phyloP scores from a whole-genome alignment of 2,329 filamentous ascomycete genomes.

The Nigrospora osmanthi region DNA sequence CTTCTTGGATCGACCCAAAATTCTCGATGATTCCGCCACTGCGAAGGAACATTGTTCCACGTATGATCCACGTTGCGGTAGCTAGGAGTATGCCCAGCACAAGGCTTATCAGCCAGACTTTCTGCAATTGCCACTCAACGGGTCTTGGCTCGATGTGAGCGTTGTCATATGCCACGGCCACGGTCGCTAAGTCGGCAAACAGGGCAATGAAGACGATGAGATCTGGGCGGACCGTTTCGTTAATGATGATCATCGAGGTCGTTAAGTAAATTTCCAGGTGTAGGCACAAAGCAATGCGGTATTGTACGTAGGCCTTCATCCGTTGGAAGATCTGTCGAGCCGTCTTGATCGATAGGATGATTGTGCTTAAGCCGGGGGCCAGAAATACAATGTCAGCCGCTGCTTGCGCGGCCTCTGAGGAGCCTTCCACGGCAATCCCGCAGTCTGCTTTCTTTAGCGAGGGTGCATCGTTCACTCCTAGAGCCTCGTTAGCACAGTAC shows the following conservation, averaged over 20 bases:
- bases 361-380: conserved; percentile 58
- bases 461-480: conserved; percentile 57
- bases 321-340: conserved; percentile 63
- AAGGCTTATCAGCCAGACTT: conserved; percentile 66
- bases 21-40: conserved; percentile 67
- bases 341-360: conserved; percentile 61
- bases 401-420: conserved; percentile 58
- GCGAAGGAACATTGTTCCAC: conserved; percentile 55
- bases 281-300: conserved; percentile 61
- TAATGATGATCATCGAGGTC: conserved; percentile 67
- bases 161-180: conserved; percentile 67
- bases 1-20: conserved; percentile 65
- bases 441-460: conserved; percentile 64
- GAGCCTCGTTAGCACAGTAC: too few species aligned
- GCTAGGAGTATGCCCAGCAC: conserved; percentile 58
- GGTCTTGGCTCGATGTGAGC: conserved; percentile 62
- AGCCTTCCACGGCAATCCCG: conserved; percentile 62
- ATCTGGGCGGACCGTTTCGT: conserved; percentile 60
- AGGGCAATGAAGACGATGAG: conserved; percentile 68
- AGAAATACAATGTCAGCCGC: conserved; percentile 64
- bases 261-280: conserved; percentile 65
- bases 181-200: conserved; percentile 67
- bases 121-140: conserved; percentile 67
- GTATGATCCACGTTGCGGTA: conserved; percentile 59
- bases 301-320: conserved; percentile 66